Evolutionary conservation across 768 basidiomycete genomes (phyloP).

Genomic region (Boletus subcaerulescens): DNA sequence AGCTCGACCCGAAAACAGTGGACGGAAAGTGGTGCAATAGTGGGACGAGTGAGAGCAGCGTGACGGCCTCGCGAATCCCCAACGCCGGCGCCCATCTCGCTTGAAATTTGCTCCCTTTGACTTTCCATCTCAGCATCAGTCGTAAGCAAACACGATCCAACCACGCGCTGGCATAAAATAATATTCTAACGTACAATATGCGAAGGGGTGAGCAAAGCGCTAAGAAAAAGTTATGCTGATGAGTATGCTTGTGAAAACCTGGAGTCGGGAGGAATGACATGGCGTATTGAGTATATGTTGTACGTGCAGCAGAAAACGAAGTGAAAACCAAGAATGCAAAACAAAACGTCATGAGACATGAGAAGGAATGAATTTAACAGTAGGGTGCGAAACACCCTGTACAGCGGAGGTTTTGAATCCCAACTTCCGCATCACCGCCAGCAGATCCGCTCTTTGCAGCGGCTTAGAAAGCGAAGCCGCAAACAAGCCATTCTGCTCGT

Average conservation of each 20-base stretch:
- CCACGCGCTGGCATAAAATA: slow-evolving; percentile 14
- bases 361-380: slow-evolving; percentile 50
- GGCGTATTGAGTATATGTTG: slow-evolving; percentile 32
- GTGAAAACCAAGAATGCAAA: slow-evolving; percentile 25
- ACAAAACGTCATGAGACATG: slow-evolving; percentile 26
- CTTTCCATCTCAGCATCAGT: neutral
- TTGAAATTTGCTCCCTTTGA: slow-evolving; percentile 1
- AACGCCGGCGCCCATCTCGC: slow-evolving; percentile 24
- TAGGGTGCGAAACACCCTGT: slow-evolving; percentile 48
- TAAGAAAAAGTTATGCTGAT: slow-evolving; percentile 24
- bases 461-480: slow-evolving; percentile 86
- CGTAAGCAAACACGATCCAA: neutral
- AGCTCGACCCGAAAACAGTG: too few species aligned
- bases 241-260: slow-evolving; percentile 28
- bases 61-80: neutral
- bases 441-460: slow-evolving; percentile 80
- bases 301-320: slow-evolving; percentile 33
- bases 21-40: neutral
- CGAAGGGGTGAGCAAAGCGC: slow-evolving; percentile 28
- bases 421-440: slow-evolving; percentile 78
- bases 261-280: slow-evolving; percentile 25
- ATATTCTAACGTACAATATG: slow-evolving; percentile 49
- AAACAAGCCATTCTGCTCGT: slow-evolving; percentile 70
- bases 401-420: slow-evolving; percentile 87
- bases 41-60: neutral